These are phyloP conservation scores for Penicillium sp. DNA, from an alignment of 2,329 filamentous ascomycete genomes.

Conservation along the genomic window DNA sequence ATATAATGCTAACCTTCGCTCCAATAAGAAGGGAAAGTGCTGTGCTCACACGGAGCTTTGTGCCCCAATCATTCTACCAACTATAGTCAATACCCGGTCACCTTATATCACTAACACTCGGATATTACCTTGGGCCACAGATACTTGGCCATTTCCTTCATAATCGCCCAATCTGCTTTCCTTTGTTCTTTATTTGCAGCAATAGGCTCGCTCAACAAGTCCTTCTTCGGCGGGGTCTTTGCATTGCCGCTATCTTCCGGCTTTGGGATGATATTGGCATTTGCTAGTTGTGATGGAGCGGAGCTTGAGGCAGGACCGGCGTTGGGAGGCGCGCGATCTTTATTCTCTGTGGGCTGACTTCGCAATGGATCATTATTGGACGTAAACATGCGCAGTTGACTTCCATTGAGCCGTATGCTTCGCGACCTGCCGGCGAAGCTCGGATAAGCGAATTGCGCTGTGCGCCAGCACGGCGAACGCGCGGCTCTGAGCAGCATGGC, in stretches of 20 bases:
- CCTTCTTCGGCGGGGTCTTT: constrained; percentile 48
- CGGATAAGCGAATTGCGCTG: constrained; percentile 28
- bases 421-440: constrained; percentile 26
- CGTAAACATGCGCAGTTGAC: constrained; percentile 34
- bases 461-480: constrained; percentile 36
- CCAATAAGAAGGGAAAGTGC: constrained; percentile 82
- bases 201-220: constrained; percentile 64
- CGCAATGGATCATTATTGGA: constrained; percentile 22
- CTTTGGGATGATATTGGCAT: constrained; percentile 21
- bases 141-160: constrained; percentile 95
- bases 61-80: constrained; percentile 66
- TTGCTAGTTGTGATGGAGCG: constrained; percentile 20
- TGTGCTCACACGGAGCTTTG: constrained; percentile 78
- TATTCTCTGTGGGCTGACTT: constrained; percentile 23
- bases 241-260: constrained; percentile 24
- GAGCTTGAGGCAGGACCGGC: constrained; percentile 9
- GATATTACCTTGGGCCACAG: constrained; percentile 76
- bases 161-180: constrained; percentile 96
- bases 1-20: constrained; percentile 64
- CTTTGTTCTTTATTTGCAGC: constrained; percentile 79
- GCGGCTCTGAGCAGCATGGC: constrained; percentile 42
- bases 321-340: constrained; percentile 15
- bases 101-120: constrained; percentile 13
- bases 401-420: constrained; percentile 25
- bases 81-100: constrained; percentile 16